phyloP scores from a whole-genome alignment of 306 rosid genomes.

The Cajanus cajan region DNA sequence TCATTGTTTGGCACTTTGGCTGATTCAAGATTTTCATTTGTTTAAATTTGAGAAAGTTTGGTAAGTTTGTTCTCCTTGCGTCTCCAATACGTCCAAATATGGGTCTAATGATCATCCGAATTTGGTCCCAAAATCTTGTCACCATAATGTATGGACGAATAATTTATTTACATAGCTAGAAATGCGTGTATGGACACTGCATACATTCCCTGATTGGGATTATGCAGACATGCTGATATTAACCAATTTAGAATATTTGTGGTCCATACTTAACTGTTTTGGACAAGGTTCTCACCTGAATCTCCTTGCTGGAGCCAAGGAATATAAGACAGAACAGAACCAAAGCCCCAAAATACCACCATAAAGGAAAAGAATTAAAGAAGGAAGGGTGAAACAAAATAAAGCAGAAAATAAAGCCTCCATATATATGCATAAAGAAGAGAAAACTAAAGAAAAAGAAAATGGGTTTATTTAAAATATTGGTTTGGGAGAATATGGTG shows the following conservation, averaged over 20 bases:
- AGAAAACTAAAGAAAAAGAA: constrained; percentile 32
- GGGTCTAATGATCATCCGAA: constrained; percentile 36
- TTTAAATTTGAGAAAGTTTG: constrained; percentile 13
- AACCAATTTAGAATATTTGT: constrained; percentile 39
- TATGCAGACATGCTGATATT: constrained; percentile 34
- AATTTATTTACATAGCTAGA: background rate
- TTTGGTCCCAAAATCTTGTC: constrained; percentile 37
- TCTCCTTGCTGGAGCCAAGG: constrained; percentile 47
- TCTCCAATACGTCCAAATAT: constrained; percentile 37
- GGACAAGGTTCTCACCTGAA: constrained; percentile 43
- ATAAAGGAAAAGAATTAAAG: constrained; percentile 24
- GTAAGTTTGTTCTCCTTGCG: background rate
- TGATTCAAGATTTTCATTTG: constrained; percentile 19
- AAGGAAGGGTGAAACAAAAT: background rate
- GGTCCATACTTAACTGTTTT: constrained; percentile 42
- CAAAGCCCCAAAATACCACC: constrained; percentile 24
- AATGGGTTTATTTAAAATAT: constrained; percentile 32
- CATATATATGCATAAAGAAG: constrained; percentile 21
- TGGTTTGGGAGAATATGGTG: constrained; percentile 53
- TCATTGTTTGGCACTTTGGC: constrained; percentile 33
- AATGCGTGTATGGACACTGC: constrained; percentile 19
- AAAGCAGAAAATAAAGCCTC: constrained; percentile 21
- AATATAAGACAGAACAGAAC: constrained; percentile 31
- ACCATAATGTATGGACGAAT: constrained; percentile 6
- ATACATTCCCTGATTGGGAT: constrained; percentile 34